Base-by-base conservation (phyloP, 2,329 filamentous ascomycete genomes). In the Colletotrichum ledebouriae region DNA sequence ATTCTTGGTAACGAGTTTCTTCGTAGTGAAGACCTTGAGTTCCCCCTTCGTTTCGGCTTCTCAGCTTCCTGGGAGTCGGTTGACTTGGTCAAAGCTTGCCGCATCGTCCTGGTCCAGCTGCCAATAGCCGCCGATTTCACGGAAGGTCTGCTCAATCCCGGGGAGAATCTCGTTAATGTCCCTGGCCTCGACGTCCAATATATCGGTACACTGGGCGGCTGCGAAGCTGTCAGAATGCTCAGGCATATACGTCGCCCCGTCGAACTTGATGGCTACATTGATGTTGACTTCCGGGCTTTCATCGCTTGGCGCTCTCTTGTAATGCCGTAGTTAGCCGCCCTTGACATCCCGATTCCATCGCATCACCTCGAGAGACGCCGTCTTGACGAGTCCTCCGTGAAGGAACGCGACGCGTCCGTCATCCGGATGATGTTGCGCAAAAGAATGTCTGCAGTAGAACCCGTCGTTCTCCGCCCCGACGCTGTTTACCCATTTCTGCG, bases 401-500 rank as follows among this genome's bases (percentile, higher is more conserved):
- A 67, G 59, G 7, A 67, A 67, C 5, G 53, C 60, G 12, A 67
- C 53, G 11, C 60, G 39, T 3, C 47, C 64, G 17, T 67, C 59
- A 22, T 67, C 64, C n/a, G 64, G 64, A 47, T 67, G 64, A 37
- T 67, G 29, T 33, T 67, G 64, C 17, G 64, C 64, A 46, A 67
- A 59, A 12, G 64, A 63, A 12, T 67, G 64, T 4, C 64, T 53
- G 44, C 64, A 67, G 41, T 63, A 67, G 47, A 64, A 59, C 2
- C 64, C 53, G 3, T 67, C 46, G n/a, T 67, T 63, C 12, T 64
- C 60, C 33, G 64, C 49, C 15, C 64, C 58, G 6, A 67, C 64
- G 29, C 64, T 67, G 15, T 60, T 53, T 2, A 67, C 25, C 64
- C 64, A 67, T 17, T 53, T 58, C 46, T 33, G 39, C 6, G 64